A percentile compares a stretch with the other conserved stretches of the same genome.
Evolutionary conservation across 1,284 basidiomycete species (phyloP).

Genomic region (Ustilago esculenta): DNA sequence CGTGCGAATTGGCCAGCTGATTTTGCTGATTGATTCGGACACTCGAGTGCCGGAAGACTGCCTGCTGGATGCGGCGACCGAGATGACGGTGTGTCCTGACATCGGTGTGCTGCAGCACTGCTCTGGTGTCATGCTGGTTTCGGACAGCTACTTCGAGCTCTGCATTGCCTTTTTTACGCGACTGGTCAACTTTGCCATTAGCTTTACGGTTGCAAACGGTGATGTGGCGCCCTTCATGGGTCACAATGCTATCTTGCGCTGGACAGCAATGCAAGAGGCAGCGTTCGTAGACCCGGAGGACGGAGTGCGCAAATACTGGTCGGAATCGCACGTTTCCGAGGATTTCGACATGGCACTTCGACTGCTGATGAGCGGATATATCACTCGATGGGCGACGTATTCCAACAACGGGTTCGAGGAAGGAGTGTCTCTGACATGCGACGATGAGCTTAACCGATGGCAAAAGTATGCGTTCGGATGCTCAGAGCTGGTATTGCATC

Average conservation of each 20-base stretch:
- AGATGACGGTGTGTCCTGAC: slow-evolving; percentile 79
- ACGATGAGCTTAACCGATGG: slow-evolving; percentile 84
- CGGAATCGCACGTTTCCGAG: slow-evolving; percentile 80
- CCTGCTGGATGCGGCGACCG: slow-evolving; percentile 82
- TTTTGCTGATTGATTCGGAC: slow-evolving; percentile 73
- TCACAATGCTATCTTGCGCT: slow-evolving; percentile 86
- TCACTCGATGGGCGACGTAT: slow-evolving; percentile 84
- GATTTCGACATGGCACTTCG: slow-evolving; percentile 79
- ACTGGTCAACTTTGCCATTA: slow-evolving; percentile 52
- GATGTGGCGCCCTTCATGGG: slow-evolving; percentile 78
- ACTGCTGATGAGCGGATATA: slow-evolving; percentile 70
- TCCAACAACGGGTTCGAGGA: slow-evolving; percentile 82
- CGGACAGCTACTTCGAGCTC: slow-evolving; percentile 85
- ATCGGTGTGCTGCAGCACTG: slow-evolving; percentile 84
- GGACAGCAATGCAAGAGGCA: slow-evolving; percentile 83
- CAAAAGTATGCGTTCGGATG: slow-evolving; percentile 83
- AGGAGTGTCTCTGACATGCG: slow-evolving; percentile 78
- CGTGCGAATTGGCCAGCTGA: slow-evolving; percentile 51
- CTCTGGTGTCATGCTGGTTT: slow-evolving; percentile 84
- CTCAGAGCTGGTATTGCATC: slow-evolving; percentile 66
- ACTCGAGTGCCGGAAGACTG: slow-evolving; percentile 86
- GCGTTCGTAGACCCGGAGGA: slow-evolving; percentile 76
- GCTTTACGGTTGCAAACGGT: slow-evolving; percentile 68
- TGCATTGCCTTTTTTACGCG: slow-evolving; percentile 78
- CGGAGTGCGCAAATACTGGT: slow-evolving; percentile 79